These are phyloP conservation scores for Phytophthora tubulina DNA, from an alignment of 352 stramenopile species.

Conservation along the genomic window DNA sequence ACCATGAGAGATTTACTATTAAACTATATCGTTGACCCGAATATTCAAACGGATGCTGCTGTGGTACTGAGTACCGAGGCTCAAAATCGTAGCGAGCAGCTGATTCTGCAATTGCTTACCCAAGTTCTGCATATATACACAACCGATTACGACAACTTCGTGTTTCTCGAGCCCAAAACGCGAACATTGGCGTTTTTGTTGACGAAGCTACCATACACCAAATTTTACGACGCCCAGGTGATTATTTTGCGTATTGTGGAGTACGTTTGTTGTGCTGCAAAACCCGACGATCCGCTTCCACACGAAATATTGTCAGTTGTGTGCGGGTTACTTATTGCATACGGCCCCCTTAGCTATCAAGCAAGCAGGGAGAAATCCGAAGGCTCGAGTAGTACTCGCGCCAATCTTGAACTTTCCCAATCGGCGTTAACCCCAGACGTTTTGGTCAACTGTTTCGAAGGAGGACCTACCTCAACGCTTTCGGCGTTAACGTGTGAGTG, in stretches of 20 bases:
- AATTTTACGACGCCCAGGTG: constrained; percentile 65
- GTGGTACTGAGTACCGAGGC: constrained; percentile 3
- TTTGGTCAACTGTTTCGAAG: constrained; percentile 11
- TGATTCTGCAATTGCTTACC: constrained; percentile 70
- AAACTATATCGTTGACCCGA: constrained; percentile 50
- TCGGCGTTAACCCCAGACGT: background rate
- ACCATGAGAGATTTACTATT: constrained; percentile 75
- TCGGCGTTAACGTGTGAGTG: constrained; percentile 65
- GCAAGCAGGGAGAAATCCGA: background rate
- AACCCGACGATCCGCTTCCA: constrained; percentile 50
- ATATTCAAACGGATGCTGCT: constrained; percentile 10
- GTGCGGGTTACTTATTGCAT: constrained; percentile 72
- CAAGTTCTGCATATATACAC: constrained; percentile 80
- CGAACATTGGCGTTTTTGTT: constrained; percentile 74
- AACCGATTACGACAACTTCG: constrained; percentile 76
- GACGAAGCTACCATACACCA: constrained; percentile 66
- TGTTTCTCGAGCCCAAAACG: constrained; percentile 75
- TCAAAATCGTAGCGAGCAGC: constrained; percentile 48
- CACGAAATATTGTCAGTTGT: constrained; percentile 74
- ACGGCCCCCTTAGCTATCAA: constrained; percentile 16
- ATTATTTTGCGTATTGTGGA: constrained; percentile 85
- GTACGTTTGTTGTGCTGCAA: constrained; percentile 73
- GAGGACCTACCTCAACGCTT: constrained; percentile 24
- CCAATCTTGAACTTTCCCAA: background rate
- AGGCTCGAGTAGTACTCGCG: background rate